Evolutionary conservation across 495 filamentous ascomycete species (phyloP).

Genomic region (Ramalina peruviana): DNA sequence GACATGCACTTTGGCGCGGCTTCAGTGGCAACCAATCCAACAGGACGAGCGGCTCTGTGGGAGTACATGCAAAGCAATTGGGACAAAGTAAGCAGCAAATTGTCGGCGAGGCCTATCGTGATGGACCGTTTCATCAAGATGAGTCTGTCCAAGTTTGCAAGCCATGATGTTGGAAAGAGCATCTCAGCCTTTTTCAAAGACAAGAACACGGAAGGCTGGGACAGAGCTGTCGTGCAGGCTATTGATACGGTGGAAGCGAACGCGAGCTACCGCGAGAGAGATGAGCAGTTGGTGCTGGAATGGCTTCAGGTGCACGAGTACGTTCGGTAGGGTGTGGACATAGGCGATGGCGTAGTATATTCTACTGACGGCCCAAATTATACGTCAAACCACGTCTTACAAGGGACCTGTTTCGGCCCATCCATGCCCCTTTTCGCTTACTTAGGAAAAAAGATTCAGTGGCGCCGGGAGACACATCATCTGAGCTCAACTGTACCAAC

Average conservation of each 20-base stretch:
- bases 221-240: constrained; percentile 63
- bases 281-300: constrained; percentile 49
- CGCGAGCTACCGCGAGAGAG: constrained; percentile 62
- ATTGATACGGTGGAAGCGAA: constrained; percentile 67
- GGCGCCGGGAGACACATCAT: too few relatives aligned
- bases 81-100: constrained; percentile 46
- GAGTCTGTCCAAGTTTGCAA: constrained; percentile 62
- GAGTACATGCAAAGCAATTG: constrained; percentile 72
- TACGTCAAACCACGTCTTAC: too few relatives aligned
- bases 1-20: constrained; percentile 73
- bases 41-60: constrained; percentile 61
- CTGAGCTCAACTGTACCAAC: too few relatives aligned
- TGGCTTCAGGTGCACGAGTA: constrained; percentile 59
- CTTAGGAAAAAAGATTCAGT: too few relatives aligned
- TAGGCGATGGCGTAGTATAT: too few relatives aligned
- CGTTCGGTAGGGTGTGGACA: constrained; percentile 5
- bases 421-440: too few relatives aligned
- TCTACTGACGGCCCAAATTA: too few relatives aligned
- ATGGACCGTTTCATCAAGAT: constrained; percentile 75
- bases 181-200: constrained; percentile 71
- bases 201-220: constrained; percentile 69
- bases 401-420: too few relatives aligned
- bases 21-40: constrained; percentile 55
- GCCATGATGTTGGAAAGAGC: constrained; percentile 51
- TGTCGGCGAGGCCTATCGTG: constrained; percentile 70